Evolutionary conservation across 2,329 filamentous ascomycete genomes (phyloP), one percentile per base, ranked within the genome.

Genomic region (Nemania bipapillata): DNA sequence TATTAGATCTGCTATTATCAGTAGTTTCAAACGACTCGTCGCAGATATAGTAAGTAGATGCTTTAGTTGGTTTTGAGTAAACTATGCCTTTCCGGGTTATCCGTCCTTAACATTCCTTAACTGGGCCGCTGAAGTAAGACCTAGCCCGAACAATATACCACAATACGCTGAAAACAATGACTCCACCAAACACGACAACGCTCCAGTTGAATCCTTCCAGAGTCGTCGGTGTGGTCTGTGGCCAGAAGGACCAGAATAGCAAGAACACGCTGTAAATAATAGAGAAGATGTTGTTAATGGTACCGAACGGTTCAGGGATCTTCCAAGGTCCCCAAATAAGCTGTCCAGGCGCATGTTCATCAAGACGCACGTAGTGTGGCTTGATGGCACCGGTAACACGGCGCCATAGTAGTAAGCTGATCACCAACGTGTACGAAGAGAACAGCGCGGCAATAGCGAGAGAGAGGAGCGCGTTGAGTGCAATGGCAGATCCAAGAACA

Each of bases 191-290:
- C 0, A 86, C 80, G 2, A 86, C 70, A 8, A 84, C 76, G 24
- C 80, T 83, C 70, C 81, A 86, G 74, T 87, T 87, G 80, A 85
- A 83, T 12, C 77, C 81, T 0, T 76, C 74, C 0, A 80, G 73
- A 4, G 77, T 75, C 0, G 79, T 74, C 0, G 75, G 76, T 0
- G 73, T 78, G 2, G 68, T 72, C 1, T 81, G 79, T 0, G 79
- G 86, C 83, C 83, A 87, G 54, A 88, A 85, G 24, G 81, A 83
- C 81, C 85, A 89, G 76, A 89, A 88, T 11, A 86, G 82, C 1
- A 88, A 80, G 47, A 89, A 83, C 0, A 85, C 65, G 74, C 85
- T 83, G 72, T 88, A 89, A 2, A 80, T 57, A 72, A 84, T 86
- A 0, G 86, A 83, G 57, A 87, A 85, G 0, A 80, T 74, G 65